A percentile compares a stretch with the other conserved stretches of the same genome.
Evolutionary conservation across 768 basidiomycete genomes (phyloP).

Genomic region (Tulasnella sp.): DNA sequence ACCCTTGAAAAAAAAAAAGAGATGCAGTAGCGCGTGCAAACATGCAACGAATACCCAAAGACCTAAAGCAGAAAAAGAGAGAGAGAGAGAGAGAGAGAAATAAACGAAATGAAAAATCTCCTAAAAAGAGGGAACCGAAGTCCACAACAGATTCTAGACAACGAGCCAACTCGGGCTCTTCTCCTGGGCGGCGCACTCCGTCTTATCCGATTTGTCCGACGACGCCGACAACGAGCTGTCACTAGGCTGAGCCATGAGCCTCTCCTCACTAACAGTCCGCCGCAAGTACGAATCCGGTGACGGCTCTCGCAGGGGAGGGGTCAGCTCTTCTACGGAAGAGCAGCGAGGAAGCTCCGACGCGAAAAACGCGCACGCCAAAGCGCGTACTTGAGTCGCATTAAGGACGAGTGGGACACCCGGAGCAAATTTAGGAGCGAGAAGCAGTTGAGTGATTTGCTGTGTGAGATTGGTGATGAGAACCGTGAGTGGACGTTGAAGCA

Average conservation of each 20-base stretch:
- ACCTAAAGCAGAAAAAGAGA: no score
- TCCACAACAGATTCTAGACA: no score
- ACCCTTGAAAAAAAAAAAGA: no score
- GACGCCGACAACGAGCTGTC: not conserved
- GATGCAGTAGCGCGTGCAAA: no score
- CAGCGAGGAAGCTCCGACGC: constrained; percentile 44
- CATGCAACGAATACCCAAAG: no score
- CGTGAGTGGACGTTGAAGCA: constrained; percentile 67
- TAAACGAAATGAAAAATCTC: no score
- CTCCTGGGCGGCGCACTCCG: not conserved
- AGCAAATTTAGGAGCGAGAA: constrained; percentile 58
- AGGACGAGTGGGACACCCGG: constrained; percentile 40
- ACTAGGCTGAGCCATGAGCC: not conserved
- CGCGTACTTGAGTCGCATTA: constrained; percentile 64
- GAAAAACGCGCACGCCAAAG: constrained; percentile 58
- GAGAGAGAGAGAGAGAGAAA: no score
- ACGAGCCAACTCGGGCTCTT: not conserved
- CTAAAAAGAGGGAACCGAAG: no score
- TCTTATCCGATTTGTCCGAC: not conserved
- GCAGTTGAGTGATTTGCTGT: constrained; percentile 54
- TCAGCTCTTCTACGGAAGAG: not conserved
- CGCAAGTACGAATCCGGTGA: not conserved
- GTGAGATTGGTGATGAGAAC: constrained; percentile 66
- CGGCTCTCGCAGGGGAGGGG: not conserved
- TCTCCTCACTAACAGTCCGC: not conserved